These are phyloP conservation scores for Sclerotinia subarctica DNA, from an alignment of 2,329 filamentous ascomycete species.

Conservation along the genomic window DNA sequence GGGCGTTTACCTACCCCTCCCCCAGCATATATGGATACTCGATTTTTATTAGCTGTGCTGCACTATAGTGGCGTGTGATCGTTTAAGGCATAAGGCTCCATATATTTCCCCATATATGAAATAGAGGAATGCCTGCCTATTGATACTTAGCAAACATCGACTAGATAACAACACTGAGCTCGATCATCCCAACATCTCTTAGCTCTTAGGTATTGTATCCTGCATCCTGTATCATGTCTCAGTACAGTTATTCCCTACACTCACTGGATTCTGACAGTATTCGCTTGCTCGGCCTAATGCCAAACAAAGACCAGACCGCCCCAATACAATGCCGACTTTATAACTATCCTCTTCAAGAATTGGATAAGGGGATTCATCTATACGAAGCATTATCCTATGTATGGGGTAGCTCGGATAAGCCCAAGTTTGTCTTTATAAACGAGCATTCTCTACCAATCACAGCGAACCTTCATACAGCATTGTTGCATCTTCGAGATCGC, in stretches of 20 bases:
- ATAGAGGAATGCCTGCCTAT: background rate
- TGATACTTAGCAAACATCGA: background rate
- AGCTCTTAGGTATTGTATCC: background rate
- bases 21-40: background rate
- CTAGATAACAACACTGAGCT: background rate
- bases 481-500: conserved; percentile 20
- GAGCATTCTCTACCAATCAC: background rate
- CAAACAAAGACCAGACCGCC: background rate
- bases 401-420: conserved; percentile 9
- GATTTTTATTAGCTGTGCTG: background rate
- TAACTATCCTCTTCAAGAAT: conserved; percentile 5
- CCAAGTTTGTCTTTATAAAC: conserved; percentile 14
- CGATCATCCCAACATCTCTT: background rate
- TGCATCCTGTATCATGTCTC: background rate
- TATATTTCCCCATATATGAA: background rate
- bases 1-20: background rate
- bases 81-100: background rate
- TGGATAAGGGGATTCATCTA: background rate
- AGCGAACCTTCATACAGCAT: conserved; percentile 19
- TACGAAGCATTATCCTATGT: conserved; percentile 22
- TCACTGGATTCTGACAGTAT: background rate
- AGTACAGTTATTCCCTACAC: background rate
- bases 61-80: background rate
- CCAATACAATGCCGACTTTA: background rate
- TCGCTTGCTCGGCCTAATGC: background rate